Conservation (phyloP, 805 yeast genomes). For the Pichia paraexigua region DNA sequence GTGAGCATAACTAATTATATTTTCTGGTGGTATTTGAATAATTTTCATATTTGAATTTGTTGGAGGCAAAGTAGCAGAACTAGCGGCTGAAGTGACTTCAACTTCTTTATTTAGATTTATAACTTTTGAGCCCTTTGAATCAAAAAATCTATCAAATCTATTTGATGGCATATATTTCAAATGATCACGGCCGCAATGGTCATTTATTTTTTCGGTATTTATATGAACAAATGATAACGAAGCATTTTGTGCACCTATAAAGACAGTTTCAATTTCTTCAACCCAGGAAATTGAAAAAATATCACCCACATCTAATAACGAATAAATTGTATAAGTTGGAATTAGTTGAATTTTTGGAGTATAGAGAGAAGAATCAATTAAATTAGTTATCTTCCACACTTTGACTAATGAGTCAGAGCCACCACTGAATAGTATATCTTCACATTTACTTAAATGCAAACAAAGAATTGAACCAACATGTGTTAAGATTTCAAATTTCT, state of each 20-base stretch:
- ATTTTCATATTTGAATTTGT: constrained; percentile 27
- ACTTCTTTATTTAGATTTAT: constrained; percentile 1
- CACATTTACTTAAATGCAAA: constrained; percentile 46
- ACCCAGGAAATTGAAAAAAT: constrained; percentile 78
- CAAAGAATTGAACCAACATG: constrained; percentile 72
- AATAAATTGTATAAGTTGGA: constrained; percentile 67
- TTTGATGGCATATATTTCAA: constrained; percentile 46
- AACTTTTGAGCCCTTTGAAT: constrained; percentile 55
- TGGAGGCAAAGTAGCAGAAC: background rate
- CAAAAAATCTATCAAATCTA: constrained; percentile 79
- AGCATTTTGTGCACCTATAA: constrained; percentile 90
- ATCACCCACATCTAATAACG: constrained; percentile 86
- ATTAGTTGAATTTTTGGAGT: constrained; percentile 15
- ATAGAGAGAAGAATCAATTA: constrained; percentile 41
- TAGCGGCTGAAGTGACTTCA: background rate
- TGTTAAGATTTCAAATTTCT: constrained; percentile 45
- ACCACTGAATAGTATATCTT: constrained; percentile 64
- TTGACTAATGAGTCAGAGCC: constrained; percentile 87
- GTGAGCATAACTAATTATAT: constrained; percentile 77
- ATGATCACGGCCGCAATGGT: constrained; percentile 17
- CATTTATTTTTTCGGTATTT: constrained; percentile 12
- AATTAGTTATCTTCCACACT: constrained; percentile 57
- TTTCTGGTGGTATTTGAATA: constrained; percentile 59
- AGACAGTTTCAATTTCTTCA: constrained; percentile 49
- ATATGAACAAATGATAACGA: constrained; percentile 65